A percentile compares a stretch with the other conserved stretches of the same genome.
phyloP scores from a whole-genome alignment of 257 asterid genomes.

The Solanum chiquidenum region DNA sequence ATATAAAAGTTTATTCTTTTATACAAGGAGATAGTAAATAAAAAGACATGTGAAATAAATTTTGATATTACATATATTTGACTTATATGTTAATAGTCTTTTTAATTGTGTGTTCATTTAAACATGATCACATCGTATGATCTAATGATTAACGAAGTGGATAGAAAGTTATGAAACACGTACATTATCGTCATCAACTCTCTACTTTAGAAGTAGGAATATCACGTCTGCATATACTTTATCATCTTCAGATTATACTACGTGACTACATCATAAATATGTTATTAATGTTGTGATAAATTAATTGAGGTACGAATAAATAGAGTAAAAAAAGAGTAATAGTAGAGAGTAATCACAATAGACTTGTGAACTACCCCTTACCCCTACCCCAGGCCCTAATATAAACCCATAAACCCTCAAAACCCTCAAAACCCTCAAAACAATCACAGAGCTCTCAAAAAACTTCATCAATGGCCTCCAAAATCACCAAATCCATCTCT shows the following conservation, averaged over 20 bases:
- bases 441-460: neutral
- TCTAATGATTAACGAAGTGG: neutral
- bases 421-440: neutral
- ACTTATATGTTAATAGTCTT: neutral
- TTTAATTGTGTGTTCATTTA: neutral
- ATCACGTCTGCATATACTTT: no score
- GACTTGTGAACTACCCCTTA: neutral
- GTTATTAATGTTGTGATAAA: no score
- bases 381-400: neutral
- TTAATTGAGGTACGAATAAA: neutral
- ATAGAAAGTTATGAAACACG: fast-evolving
- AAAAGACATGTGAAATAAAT: neutral
- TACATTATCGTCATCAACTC: no score
- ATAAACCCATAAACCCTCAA: neutral
- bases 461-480: neutral
- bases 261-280: fast-evolving
- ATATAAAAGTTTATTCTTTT: neutral
- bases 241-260: no score
- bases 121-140: fast-evolving
- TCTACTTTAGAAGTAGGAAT: no score
- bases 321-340: neutral
- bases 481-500: neutral
- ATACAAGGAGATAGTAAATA: neutral
- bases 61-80: neutral
- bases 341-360: neutral